These are phyloP conservation scores for Saitozyma podzolica DNA, from an alignment of 768 basidiomycete species.

Conservation along the genomic window DNA sequence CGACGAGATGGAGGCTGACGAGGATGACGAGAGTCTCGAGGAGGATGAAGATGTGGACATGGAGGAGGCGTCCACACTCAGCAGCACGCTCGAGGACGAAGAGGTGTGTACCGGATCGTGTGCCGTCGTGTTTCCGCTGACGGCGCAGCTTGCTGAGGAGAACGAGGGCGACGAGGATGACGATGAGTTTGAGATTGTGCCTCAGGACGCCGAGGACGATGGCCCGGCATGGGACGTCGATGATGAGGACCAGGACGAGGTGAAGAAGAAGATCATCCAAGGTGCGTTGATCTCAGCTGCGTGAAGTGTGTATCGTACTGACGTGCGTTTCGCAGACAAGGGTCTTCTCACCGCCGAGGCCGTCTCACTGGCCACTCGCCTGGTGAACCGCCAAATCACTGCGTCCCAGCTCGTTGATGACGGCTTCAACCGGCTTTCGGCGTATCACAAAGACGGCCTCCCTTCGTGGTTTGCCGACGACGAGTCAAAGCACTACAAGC, in stretches of 20 bases:
- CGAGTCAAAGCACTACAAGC: slow-evolving; percentile 85
- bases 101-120: slow-evolving; percentile 7
- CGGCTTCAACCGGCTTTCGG: slow-evolving; percentile 90
- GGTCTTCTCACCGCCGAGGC: slow-evolving; percentile 86
- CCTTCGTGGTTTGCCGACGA: slow-evolving; percentile 98
- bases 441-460: slow-evolving; percentile 86
- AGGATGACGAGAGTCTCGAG: slow-evolving; percentile 38
- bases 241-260: slow-evolving; percentile 70
- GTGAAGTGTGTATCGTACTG: neutral
- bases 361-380: slow-evolving; percentile 81
- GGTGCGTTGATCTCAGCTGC: slow-evolving; percentile 57
- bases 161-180: slow-evolving; percentile 53
- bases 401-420: slow-evolving; percentile 87
- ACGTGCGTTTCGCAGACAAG: slow-evolving; percentile 59
- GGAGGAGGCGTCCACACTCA: slow-evolving; percentile 25
- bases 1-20: slow-evolving; percentile 53
- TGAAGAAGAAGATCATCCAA: slow-evolving; percentile 65
- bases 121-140: neutral
- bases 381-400: slow-evolving; percentile 87
- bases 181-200: slow-evolving; percentile 73
- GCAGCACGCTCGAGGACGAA: slow-evolving; percentile 33
- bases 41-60: slow-evolving; percentile 45
- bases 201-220: slow-evolving; percentile 61
- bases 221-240: slow-evolving; percentile 79
- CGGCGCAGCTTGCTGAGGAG: neutral